Evolutionary conservation across 164 flowering plant species (phyloP), one percentile per base, ranked within the genome.

Genomic region (Vitis cinerea): DNA sequence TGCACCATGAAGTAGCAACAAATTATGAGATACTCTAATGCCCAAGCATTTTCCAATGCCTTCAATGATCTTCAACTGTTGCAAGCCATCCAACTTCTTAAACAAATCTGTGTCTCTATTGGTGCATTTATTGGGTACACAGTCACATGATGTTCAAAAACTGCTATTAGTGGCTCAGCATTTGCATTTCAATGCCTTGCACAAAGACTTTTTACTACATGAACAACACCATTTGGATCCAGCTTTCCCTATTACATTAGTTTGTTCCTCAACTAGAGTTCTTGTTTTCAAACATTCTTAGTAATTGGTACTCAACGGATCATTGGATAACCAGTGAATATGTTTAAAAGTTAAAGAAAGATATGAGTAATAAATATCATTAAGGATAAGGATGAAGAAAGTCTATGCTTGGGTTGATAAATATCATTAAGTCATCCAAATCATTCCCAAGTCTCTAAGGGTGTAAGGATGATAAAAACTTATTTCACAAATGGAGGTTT

Each of bases 141-240:
- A 93, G 50, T 90, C 83, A 72, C 99, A 96, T 14, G 88, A 79
- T 5, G 63, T 27, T 7, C 92, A 83, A 74, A 97, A 95, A 48
- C 48, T 64, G 19, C 85, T 81, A 3, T 80, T 80, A 58, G 76
- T 50, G 14, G 81, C 83, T 54, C 92, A 83, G 71, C 99, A 95
- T 66, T 70, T 79, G 64, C 99, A 95, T 77, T 87, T 95, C 3
- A 29, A 47, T n/a, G 97, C 91, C 75, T 93, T 95, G 78, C 99
- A 95, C 30, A 62, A 71, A 11, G 93, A 88, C 3, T 23, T 17
- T 59, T 72, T 83, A 56, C 86, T 76, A 65, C 99, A 95, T 0
- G 97, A 78, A 79, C 99, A 95, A 63, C 97, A 91, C 0, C 57
- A 19, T 3, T 37, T 73, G 7, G 73, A 54, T 44, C 31, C 48